These are phyloP conservation scores for Mycena galopus DNA, from an alignment of 768 basidiomycete genomes.

Conservation along the genomic window DNA sequence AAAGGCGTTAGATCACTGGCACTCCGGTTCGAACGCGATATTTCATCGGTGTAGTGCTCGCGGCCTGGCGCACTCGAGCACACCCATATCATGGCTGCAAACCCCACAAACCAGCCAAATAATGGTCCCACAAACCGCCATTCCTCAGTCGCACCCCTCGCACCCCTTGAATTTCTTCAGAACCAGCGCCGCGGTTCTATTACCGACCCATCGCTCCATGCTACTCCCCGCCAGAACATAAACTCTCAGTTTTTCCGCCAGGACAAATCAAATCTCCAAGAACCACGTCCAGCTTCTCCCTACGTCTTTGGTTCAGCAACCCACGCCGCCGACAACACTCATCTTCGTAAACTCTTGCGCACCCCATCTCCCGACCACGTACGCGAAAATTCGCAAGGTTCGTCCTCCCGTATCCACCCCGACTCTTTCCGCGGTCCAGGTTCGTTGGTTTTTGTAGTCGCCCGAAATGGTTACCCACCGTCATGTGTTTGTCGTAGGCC, in stretches of 20 bases:
- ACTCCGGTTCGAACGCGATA: not conserved
- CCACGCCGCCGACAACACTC: conserved; percentile 52
- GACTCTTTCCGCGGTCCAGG: conserved; percentile 39
- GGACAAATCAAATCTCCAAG: conserved; percentile 49
- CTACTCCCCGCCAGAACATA: conserved; percentile 34
- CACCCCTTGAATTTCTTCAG: conserved; percentile 83
- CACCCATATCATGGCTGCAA: conserved; percentile 7
- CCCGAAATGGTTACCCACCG: conserved; percentile 34
- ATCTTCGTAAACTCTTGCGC: conserved; percentile 71
- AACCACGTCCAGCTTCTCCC: conserved; percentile 72
- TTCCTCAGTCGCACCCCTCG: conserved; percentile 70
- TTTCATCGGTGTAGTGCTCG: not conserved
- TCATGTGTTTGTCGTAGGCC: conserved; percentile 38
- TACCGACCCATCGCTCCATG: conserved; percentile 85
- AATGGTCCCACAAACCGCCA: conserved; percentile 46
- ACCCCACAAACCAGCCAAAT: conserved; percentile 8
- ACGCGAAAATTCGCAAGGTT: conserved; percentile 44
- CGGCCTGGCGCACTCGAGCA: conserved; percentile 1
- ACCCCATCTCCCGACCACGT: conserved; percentile 66
- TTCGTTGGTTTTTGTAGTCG: conserved; percentile 18
- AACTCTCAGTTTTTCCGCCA: conserved; percentile 37
- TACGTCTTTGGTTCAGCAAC: conserved; percentile 82
- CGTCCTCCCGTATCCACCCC: conserved; percentile 29
- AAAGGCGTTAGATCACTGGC: not conserved
- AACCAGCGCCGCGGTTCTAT: conserved; percentile 87